These are phyloP conservation scores for Dothistroma pini DNA, from an alignment of 2,329 filamentous ascomycete genomes.

Conservation along the genomic window DNA sequence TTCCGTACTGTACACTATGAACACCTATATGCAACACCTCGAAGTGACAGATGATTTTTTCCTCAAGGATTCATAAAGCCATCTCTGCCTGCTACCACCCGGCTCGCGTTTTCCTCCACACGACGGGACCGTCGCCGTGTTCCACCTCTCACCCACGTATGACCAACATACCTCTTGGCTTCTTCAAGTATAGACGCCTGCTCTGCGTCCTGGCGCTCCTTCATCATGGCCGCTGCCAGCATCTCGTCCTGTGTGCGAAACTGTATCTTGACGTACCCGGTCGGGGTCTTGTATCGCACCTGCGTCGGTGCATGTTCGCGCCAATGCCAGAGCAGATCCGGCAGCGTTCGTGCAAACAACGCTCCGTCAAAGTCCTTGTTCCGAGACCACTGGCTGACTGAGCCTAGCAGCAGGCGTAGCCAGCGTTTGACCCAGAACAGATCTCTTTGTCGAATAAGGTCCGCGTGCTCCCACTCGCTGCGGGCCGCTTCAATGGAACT, in stretches of 20 bases:
- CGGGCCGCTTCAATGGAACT: slow-evolving; percentile 14
- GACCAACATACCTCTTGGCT: slow-evolving; percentile 1
- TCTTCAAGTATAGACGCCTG: neutral
- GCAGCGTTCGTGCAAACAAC: slow-evolving; percentile 19
- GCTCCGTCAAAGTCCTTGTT: neutral
- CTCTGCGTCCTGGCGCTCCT: neutral
- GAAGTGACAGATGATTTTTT: neutral
- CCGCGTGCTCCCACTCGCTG: slow-evolving; percentile 19
- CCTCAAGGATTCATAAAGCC: neutral
- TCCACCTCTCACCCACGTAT: slow-evolving; percentile 1
- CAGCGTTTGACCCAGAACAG: slow-evolving; percentile 27
- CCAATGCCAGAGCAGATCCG: slow-evolving; percentile 28
- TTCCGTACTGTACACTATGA: too few relatives aligned
- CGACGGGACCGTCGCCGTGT: neutral
- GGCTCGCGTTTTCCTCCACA: neutral
- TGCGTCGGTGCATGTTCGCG: slow-evolving; percentile 18
- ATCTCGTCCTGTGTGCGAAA: slow-evolving; percentile 15
- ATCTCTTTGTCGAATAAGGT: slow-evolving; percentile 23
- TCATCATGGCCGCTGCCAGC: neutral
- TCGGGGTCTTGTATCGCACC: slow-evolving; percentile 30
- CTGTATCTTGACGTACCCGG: slow-evolving; percentile 30
- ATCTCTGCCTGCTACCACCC: too few relatives aligned
- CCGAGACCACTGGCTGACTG: slow-evolving; percentile 2
- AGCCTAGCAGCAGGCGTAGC: slow-evolving; percentile 27
- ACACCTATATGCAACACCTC: too few relatives aligned